Conservation (phyloP, 202 grass and related monocot species). For the Cymbopogon flexuosus region DNA sequence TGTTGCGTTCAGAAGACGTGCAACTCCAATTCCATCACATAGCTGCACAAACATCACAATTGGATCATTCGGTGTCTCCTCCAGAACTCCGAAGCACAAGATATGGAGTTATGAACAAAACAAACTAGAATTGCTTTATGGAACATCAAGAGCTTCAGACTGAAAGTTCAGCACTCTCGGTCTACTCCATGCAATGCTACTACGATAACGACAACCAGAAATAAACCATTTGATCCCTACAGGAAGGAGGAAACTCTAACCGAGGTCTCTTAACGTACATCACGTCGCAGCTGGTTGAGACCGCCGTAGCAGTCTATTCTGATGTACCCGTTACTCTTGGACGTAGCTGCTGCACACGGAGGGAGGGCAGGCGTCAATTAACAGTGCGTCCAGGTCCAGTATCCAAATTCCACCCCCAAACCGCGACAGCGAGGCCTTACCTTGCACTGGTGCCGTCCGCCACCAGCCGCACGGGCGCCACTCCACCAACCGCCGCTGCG, state of each 20-base stretch:
- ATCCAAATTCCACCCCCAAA: background rate
- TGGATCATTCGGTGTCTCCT: background rate
- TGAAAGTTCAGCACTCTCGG: background rate
- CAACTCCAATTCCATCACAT: conserved; percentile 81
- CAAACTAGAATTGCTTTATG: background rate
- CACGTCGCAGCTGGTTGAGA: conserved; percentile 96
- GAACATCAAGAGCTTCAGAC: background rate
- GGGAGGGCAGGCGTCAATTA: background rate
- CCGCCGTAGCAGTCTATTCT: conserved; percentile 86
- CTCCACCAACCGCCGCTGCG: conserved; percentile 44
- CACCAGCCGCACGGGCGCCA: conserved; percentile 72
- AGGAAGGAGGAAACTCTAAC: conserved; percentile 28
- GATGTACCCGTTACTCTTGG: conserved; percentile 61
- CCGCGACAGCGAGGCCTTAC: conserved; percentile 22
- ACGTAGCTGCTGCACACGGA: conserved; percentile 45
- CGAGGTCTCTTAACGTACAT: conserved; percentile 60
- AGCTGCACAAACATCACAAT: conserved; percentile 46
- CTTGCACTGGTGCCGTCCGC: conserved; percentile 30
- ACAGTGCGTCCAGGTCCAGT: background rate
- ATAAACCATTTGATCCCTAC: background rate
- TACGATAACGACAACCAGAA: background rate
- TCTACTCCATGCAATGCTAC: background rate
- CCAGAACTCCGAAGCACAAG: background rate
- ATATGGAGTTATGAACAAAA: background rate
- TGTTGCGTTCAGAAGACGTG: conserved; percentile 72